These are phyloP conservation scores for Stachybotrys elegans DNA, from an alignment of 2,329 filamentous ascomycete species.

Conservation along the genomic window DNA sequence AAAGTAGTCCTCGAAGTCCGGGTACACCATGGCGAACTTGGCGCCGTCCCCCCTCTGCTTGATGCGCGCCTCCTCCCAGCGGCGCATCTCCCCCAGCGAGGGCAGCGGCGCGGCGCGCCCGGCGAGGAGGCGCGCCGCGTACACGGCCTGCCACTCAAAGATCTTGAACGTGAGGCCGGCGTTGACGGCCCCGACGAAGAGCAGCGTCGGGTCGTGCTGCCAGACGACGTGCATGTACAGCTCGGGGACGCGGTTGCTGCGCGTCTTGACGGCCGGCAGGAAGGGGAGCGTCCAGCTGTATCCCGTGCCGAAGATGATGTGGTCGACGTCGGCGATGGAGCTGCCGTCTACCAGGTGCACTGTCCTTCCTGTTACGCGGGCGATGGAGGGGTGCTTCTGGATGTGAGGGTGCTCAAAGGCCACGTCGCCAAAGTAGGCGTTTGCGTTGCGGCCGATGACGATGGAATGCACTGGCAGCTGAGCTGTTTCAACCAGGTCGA, in stretches of 20 bases:
- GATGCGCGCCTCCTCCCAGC: conserved; percentile 55
- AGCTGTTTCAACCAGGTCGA: conserved; percentile 42
- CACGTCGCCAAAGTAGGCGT: conserved; percentile 51
- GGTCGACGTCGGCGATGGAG: conserved; percentile 47
- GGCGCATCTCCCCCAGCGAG: conserved; percentile 37
- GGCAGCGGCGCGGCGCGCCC: conserved; percentile 49
- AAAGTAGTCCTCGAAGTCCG: conserved; percentile 62
- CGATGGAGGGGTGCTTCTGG: conserved; percentile 40
- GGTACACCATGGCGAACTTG: conserved; percentile 51
- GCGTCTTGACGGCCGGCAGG: conserved; percentile 42
- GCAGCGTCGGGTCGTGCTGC: conserved; percentile 45
- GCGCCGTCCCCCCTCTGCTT: conserved; percentile 48
- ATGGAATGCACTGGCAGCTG: conserved; percentile 47
- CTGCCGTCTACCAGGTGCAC: conserved; percentile 54
- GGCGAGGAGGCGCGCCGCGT: conserved; percentile 53
- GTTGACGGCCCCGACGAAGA: conserved; percentile 53
- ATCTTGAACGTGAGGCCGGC: conserved; percentile 62
- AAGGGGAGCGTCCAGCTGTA: conserved; percentile 62
- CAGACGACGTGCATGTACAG: conserved; percentile 56
- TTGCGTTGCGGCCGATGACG: conserved; percentile 40
- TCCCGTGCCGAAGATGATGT: conserved; percentile 62
- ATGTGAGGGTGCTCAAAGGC: conserved; percentile 58
- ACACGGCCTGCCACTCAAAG: conserved; percentile 64
- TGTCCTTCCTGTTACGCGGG: conserved; percentile 36
- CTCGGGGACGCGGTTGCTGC: conserved; percentile 50